Evolutionary conservation across 1,284 basidiomycete genomes (phyloP).

Genomic region (Ceratobasidium papillatum): DNA sequence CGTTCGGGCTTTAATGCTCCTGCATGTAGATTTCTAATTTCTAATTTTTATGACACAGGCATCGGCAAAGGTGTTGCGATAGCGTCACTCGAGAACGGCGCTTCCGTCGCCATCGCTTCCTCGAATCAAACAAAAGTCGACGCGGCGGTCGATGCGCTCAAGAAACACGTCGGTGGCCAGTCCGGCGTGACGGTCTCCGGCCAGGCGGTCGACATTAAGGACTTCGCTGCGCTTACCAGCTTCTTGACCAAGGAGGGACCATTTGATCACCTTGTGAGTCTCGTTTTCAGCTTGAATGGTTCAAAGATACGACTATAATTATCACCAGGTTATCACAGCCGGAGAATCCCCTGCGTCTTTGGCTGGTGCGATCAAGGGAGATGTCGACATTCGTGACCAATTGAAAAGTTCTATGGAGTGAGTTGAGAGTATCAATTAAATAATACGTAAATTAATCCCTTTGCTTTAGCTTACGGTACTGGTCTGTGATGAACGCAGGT

Average conservation of each 20-base stretch:
- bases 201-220: constrained; percentile 9
- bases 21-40: not conserved
- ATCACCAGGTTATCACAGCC: constrained; percentile 3
- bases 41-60: not conserved
- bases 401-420: not conserved
- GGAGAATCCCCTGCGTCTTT: not conserved
- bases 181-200: not conserved
- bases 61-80: constrained; percentile 24
- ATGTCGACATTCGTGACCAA: not conserved
- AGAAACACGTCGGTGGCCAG: not conserved
- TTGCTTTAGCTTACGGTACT: constrained; percentile 13
- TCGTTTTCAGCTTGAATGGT: not conserved
- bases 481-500: constrained; percentile 3
- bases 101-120: constrained; percentile 29
- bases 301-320: not conserved
- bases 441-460: too few relatives aligned
- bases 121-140: constrained; percentile 22
- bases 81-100: constrained; percentile 16
- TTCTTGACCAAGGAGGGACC: constrained; percentile 24
- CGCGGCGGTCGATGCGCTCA: constrained; percentile 4
- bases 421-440: not conserved
- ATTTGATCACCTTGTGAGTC: constrained; percentile 15
- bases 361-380: not conserved
- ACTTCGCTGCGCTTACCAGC: not conserved
- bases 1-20: not conserved